A percentile compares a stretch with the other conserved stretches of the same genome.
Conservation (phyloP, 352 stramenopile species). For the Phytophthora litchii region DNA sequence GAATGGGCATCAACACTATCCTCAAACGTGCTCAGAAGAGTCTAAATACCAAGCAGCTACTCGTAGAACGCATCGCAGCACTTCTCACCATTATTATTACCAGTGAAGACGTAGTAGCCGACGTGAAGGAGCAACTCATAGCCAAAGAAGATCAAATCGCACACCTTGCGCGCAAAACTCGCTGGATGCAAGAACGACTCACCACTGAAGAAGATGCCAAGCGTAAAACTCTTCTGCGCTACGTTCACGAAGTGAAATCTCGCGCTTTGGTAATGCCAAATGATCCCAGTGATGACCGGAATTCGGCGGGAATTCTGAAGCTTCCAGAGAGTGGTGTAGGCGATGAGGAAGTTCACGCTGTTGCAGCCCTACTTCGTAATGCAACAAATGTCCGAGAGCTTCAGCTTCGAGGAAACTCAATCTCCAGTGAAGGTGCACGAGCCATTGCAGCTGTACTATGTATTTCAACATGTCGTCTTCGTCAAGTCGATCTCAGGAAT, state of each 20-base stretch:
- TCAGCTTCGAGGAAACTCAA: constrained; percentile 91
- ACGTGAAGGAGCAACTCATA: constrained; percentile 54
- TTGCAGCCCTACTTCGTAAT: constrained; percentile 93
- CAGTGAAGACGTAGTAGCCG: constrained; percentile 73
- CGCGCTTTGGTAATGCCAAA: constrained; percentile 29
- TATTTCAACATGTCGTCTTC: constrained; percentile 71
- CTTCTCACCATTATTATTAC: constrained; percentile 75
- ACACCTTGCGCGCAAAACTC: constrained; percentile 73
- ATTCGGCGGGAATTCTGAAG: constrained; percentile 51
- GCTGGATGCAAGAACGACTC: constrained; percentile 84
- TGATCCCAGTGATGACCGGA: constrained; percentile 10
- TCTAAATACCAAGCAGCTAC: constrained; percentile 92
- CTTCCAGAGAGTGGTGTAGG: constrained; percentile 91
- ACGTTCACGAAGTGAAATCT: constrained; percentile 95
- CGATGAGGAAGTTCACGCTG: constrained; percentile 96
- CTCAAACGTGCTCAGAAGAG: constrained; percentile 94
- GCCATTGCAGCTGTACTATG: constrained; percentile 93
- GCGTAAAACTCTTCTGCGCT: constrained; percentile 93
- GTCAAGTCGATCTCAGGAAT: constrained; percentile 90
- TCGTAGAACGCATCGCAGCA: constrained; percentile 90
- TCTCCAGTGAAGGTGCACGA: constrained; percentile 92
- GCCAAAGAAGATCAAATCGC: constrained; percentile 84
- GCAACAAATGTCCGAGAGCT: constrained; percentile 92
- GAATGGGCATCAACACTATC: constrained; percentile 91
- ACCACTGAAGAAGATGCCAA: constrained; percentile 95